phyloP scores from a whole-genome alignment of 2,329 filamentous ascomycete genomes.

The Didymella pinodella region DNA sequence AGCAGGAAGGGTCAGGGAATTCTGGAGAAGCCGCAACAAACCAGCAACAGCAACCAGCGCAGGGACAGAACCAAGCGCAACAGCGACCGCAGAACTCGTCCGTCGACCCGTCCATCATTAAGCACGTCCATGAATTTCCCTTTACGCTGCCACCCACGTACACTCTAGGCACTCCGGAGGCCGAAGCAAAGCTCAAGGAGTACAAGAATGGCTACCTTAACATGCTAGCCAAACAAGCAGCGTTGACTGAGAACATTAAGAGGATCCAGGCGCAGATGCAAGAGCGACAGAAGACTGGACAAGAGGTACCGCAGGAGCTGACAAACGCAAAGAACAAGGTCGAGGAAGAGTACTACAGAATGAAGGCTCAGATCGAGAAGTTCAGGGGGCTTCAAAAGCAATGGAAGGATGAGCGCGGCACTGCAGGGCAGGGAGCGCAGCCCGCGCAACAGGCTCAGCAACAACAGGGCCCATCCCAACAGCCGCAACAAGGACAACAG shows the following conservation, averaged over 20 bases:
- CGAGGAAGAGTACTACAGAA: constrained; percentile 41
- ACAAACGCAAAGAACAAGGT: constrained; percentile 36
- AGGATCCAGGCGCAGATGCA: constrained; percentile 41
- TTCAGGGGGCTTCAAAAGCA: constrained; percentile 47
- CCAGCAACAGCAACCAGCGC: constrained; percentile 22
- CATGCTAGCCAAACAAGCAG: constrained; percentile 45
- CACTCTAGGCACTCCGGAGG: constrained; percentile 46
- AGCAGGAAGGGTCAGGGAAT: constrained; percentile 29
- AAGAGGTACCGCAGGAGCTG: constrained; percentile 46
- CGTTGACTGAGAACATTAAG: constrained; percentile 36
- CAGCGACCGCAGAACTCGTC: constrained; percentile 24
- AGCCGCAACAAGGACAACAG: constrained; percentile 37
- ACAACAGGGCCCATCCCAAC: constrained; percentile 33
- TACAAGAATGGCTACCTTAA: constrained; percentile 47
- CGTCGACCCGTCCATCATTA: constrained; percentile 46
- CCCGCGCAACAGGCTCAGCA: constrained; percentile 24
- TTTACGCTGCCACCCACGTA: constrained; percentile 43
- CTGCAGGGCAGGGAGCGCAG: constrained; percentile 42
- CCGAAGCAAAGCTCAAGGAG: constrained; percentile 47
- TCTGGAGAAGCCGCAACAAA: constrained; percentile 7
- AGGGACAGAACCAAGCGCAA: constrained; percentile 21
- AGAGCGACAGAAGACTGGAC: constrained; percentile 41
- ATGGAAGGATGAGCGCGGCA: constrained; percentile 47
- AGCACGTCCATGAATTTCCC: constrained; percentile 49
- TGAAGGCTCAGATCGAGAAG: constrained; percentile 46